A percentile compares a stretch with the other conserved stretches of the same genome.
These are phyloP conservation scores for Xylariaceae sp. DNA, from an alignment of 2,329 filamentous ascomycete genomes.

Conservation along the genomic window DNA sequence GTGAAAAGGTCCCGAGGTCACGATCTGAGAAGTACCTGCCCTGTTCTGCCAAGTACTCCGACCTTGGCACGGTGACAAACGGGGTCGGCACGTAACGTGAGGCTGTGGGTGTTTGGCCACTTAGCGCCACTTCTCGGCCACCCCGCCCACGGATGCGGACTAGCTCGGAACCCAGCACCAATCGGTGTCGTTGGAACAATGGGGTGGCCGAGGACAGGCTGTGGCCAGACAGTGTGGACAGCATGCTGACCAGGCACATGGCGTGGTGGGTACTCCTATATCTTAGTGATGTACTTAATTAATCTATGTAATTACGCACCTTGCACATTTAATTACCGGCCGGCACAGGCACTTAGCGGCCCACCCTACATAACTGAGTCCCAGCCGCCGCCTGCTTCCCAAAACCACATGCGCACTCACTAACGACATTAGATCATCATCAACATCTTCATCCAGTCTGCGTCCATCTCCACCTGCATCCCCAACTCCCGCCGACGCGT, in stretches of 20 bases:
- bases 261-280: not conserved
- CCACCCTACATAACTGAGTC: not conserved
- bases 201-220: not conserved
- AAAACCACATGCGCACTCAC: not conserved
- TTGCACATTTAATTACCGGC: not conserved
- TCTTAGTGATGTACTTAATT: not conserved
- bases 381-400: not conserved
- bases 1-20: not conserved
- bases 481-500: not conserved
- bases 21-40: not conserved
- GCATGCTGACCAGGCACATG: not conserved
- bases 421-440: not conserved
- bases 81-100: not conserved
- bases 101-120: not conserved
- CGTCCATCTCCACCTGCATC: not conserved
- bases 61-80: not conserved
- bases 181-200: not conserved
- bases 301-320: not conserved
- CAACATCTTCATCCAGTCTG: not conserved
- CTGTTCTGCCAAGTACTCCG: not conserved
- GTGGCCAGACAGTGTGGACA: not conserved
- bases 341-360: not conserved
- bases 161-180: too few relatives aligned
- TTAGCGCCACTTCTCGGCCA: not conserved
- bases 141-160: not conserved